Evolutionary conservation across 768 basidiomycete genomes (phyloP), one percentile per base, ranked within the genome.

Genomic region (Favolaschia claudopus): DNA sequence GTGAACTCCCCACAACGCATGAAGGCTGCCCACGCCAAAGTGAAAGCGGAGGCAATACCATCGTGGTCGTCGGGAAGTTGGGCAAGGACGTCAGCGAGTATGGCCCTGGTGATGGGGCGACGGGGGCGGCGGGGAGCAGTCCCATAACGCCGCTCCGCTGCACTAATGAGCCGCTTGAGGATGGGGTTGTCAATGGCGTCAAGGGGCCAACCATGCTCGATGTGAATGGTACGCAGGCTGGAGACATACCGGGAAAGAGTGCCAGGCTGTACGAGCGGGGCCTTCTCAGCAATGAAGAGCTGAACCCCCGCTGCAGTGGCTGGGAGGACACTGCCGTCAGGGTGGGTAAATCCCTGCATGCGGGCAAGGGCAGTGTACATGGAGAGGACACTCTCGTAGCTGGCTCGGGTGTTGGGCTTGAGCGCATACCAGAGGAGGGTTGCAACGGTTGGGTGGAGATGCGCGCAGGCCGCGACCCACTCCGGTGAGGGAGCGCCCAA

Each of bases 401-500:
- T 53, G 6, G 13, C 39, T 1, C 31, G 51, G 29, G 51, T 53
- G 14, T 10, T 14, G 19, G 14, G 7, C 5, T 15, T 28, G 15
- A 53, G 19, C 27, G 39, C 51, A 19, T 33, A 53, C 51, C 51
- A 53, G 22, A 46, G 15, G 28, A 38, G 28, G 27, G 32, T 29
- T 1, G 44, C 44, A 32, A 46, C 17, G 39, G 31, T 42, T 33
- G 37, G 38, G 46, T 40, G 38, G 46, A 48, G 39, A 36, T 57
- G 24, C 38, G 32, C 27, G 39, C 38, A 32, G 55, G 55, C 31
- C 55, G 46, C 31, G 55, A 42, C 38, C 55, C 55, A 49, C 28
- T 33, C 55, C 19, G 37, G 55, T 45, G 53, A 45, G 55, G 55
- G 38, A 57, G 55, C 10, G 22, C 37, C 55, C 55, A 57, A 43